Base-by-base conservation (phyloP, 2,329 filamentous ascomycete species). In the Albifimbria verrucaria region DNA sequence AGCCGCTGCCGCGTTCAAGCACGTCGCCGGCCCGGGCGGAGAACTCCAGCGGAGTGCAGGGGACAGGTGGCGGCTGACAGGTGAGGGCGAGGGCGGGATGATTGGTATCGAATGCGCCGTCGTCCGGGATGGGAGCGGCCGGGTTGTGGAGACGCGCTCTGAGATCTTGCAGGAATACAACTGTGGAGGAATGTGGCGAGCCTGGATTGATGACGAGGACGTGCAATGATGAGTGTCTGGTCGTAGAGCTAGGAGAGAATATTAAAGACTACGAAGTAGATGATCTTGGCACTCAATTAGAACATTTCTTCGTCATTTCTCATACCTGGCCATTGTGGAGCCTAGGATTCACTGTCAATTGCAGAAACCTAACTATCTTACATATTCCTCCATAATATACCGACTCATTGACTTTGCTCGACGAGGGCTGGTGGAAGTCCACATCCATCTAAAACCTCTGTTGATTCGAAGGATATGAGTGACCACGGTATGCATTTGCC, bases 131-230 rank as follows among this genome's bases (percentile, higher is more conserved):
- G 69, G 59, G 3, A 62, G 72, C n/a, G 76, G 77, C 0, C 59
- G 59, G n/a, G 61, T 76, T 5, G 65, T 79, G 2, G 71, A 72
- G 2, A 67, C 69, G 2, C 63, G 72, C 15, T 74, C 73, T 1
- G 76, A 80, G 49, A 77, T 95, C 6, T 72, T 92, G 17, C 88
- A 86, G 67, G 89, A 92, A 61, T 92, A 87, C 67, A 96, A 96
- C 66, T 94, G 89, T 61, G 88, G 86, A 4, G 92, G 92, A 0
- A 92, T 96, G 89, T 94, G 92, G 65, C 80, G 91, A 20, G 90
- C 90, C 1, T 93, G 88, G 80, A 73, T 89, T 20, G 81, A 89
- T 57, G 79, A 85, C 4, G 65, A 81, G 1, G 85, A 0, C 72
- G 73, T 53, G 74, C 78, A 18, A 73, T 77, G 22, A 82, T 85